Conservation (phyloP, 176 grass and related monocot genomes). For the Cenchrus fungigraminus region DNA sequence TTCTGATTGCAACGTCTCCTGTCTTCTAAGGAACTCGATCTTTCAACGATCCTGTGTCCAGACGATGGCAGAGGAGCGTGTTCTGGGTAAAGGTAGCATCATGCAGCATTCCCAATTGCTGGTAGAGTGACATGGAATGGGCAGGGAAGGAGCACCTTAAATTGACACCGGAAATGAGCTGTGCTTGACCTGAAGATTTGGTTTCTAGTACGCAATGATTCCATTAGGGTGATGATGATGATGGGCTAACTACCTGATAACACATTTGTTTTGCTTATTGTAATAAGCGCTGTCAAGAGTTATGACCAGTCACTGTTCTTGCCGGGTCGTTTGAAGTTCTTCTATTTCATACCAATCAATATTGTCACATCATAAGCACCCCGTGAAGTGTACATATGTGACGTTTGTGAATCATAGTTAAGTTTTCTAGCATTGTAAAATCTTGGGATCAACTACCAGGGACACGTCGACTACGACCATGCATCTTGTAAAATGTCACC, state of each 20-base stretch:
- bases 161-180: not conserved
- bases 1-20: slow-evolving; percentile 1
- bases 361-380: not conserved
- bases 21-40: not conserved
- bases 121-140: not conserved
- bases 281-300: not conserved
- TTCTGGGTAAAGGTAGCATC: not conserved
- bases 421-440: not conserved
- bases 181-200: slow-evolving; percentile 14
- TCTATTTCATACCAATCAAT: not conserved
- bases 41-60: not conserved
- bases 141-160: not conserved
- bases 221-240: slow-evolving; percentile 22
- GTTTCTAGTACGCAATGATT: slow-evolving; percentile 30
- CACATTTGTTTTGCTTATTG: slow-evolving; percentile 4
- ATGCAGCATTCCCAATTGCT: not conserved
- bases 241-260: slow-evolving; percentile 32
- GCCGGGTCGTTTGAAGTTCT: not conserved
- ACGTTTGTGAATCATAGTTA: not conserved
- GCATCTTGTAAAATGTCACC: not conserved
- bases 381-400: not conserved
- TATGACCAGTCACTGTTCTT: not conserved
- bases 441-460: not conserved
- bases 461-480: not conserved
- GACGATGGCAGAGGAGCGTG: not conserved